These are phyloP conservation scores for Phialophora chinensis DNA, from an alignment of 2,329 filamentous ascomycete species.

Conservation along the genomic window DNA sequence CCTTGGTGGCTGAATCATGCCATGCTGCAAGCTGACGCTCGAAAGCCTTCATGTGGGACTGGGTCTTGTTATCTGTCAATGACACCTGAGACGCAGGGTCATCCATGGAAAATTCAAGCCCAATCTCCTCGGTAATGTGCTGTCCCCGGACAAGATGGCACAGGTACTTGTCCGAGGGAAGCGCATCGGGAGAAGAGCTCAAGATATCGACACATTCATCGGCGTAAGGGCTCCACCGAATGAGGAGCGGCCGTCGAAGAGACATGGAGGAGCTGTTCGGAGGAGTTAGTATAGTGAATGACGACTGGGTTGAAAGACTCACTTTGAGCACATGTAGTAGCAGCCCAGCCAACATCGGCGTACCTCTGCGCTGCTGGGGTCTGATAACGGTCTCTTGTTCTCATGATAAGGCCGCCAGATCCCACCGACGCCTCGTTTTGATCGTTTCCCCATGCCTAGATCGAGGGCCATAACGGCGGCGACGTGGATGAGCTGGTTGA, in stretches of 20 bases:
- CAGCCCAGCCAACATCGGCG: conserved; percentile 65
- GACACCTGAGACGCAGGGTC: conserved; percentile 61
- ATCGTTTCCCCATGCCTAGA: conserved; percentile 72
- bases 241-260: conserved; percentile 62
- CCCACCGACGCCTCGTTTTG: conserved; percentile 46
- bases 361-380: conserved; percentile 62
- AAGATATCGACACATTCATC: conserved; percentile 66
- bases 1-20: conserved; percentile 58
- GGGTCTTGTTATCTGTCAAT: conserved; percentile 67
- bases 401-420: conserved; percentile 48
- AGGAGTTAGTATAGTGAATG: conserved; percentile 9
- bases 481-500: conserved; percentile 84
- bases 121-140: conserved; percentile 71
- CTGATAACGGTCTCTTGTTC: conserved; percentile 46
- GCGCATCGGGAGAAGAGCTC: conserved; percentile 61
- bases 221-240: conserved; percentile 68
- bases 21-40: conserved; percentile 69
- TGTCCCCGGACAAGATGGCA: conserved; percentile 65
- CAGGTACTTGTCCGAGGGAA: conserved; percentile 62
- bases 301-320: conserved; percentile 37
- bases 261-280: conserved; percentile 61
- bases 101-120: conserved; percentile 69
- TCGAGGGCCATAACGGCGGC: conserved; percentile 83
- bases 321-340: conserved; percentile 66
- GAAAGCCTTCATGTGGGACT: conserved; percentile 68